phyloP scores from a whole-genome alignment of 306 rosid genomes.

The Inga laurina region DNA sequence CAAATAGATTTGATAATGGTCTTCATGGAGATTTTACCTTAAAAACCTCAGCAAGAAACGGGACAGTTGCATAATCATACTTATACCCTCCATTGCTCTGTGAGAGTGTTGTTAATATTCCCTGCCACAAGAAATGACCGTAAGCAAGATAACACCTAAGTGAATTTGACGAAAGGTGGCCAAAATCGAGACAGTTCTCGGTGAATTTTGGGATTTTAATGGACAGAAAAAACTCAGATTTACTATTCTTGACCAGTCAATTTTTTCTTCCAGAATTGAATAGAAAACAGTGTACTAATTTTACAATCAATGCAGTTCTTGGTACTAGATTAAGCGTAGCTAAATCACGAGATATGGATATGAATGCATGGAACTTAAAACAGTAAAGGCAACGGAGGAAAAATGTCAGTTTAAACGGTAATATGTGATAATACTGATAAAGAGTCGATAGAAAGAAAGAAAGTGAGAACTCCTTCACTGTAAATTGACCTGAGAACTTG shows the following conservation, averaged over 20 bases:
- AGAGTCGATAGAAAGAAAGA: background rate
- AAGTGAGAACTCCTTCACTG: background rate
- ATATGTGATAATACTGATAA: background rate
- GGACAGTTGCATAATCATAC: conserved; percentile 76
- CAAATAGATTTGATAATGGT: background rate
- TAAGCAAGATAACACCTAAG: background rate
- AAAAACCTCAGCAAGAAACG: conserved; percentile 69
- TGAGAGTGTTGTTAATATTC: conserved; percentile 68
- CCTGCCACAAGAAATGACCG: conserved; percentile 36
- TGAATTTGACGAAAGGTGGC: background rate
- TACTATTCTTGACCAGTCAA: background rate
- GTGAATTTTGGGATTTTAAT: background rate
- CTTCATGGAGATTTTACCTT: conserved; percentile 45
- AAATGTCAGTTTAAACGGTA: background rate
- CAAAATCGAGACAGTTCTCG: background rate
- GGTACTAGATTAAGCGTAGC: background rate
- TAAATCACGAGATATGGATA: background rate
- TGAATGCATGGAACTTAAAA: background rate
- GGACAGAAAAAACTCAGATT: background rate
- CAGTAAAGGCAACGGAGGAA: background rate
- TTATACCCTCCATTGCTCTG: conserved; percentile 59
- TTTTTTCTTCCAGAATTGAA: background rate
- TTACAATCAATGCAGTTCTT: background rate
- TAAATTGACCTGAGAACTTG: background rate
- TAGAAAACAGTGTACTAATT: background rate